Evolutionary conservation across 441 rosid genomes (phyloP).

Genomic region (Hura crepitans): DNA sequence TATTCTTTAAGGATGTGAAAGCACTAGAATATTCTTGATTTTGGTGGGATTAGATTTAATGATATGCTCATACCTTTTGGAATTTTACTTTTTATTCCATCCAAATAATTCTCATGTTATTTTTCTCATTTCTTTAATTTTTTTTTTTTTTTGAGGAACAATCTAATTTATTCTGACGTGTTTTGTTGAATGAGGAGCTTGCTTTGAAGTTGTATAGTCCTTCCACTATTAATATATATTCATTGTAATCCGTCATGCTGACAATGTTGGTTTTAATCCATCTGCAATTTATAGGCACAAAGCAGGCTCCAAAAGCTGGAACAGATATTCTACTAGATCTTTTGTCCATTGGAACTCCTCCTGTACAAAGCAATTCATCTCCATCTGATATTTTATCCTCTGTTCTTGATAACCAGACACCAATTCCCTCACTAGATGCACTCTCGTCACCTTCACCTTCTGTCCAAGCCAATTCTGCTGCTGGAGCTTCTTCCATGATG

Average conservation of each 20-base stretch:
- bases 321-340: conserved; percentile 83
- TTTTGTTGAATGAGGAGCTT: conserved; percentile 11
- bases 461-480: conserved; percentile 37
- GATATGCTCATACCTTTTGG: not conserved
- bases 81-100: not conserved
- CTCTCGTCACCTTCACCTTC: conserved; percentile 43
- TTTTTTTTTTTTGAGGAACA: not conserved
- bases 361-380: conserved; percentile 52
- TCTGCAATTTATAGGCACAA: conserved; percentile 38
- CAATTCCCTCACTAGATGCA: conserved; percentile 41
- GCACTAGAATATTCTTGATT: not conserved
- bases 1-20: not conserved
- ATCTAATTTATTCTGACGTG: not conserved
- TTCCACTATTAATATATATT: not conserved
- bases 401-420: conserved; percentile 35
- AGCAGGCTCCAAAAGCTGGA: conserved; percentile 62
- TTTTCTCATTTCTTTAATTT: not conserved
- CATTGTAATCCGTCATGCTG: conserved; percentile 10
- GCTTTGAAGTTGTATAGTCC: conserved; percentile 5
- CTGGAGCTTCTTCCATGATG: conserved; percentile 52
- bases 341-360: conserved; percentile 75
- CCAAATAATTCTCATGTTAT: not conserved
- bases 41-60: conserved; percentile 7
- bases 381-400: conserved; percentile 53
- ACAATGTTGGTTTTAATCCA: conserved; percentile 14